Evolutionary conservation across 768 basidiomycete genomes (phyloP).

Genomic region (Naganishia kalamii): DNA sequence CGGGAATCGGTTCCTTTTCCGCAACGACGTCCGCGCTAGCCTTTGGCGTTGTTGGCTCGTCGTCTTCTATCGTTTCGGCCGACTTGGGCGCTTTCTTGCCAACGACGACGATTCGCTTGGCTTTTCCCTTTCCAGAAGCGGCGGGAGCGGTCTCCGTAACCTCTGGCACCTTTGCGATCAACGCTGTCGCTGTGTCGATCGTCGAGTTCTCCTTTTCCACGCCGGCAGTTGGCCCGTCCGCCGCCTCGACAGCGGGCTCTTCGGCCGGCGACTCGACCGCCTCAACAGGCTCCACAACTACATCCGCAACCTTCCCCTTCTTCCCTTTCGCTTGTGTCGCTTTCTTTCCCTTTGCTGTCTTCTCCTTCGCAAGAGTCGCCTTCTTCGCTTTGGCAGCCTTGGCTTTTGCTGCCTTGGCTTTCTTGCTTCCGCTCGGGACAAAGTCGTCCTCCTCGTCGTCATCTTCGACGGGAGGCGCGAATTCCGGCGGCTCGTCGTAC

Average conservation of each 20-base stretch:
- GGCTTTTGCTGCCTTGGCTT: constrained; percentile 7
- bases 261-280: neutral
- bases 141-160: neutral
- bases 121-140: neutral
- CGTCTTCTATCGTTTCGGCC: neutral
- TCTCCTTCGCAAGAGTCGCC: constrained; percentile 6
- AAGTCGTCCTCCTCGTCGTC: constrained; percentile 21
- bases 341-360: neutral
- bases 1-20: no score
- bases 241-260: neutral
- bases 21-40: no score
- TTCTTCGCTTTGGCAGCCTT: constrained; percentile 19
- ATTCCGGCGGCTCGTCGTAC: neutral
- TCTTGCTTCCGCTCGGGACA: constrained; percentile 5
- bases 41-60: no score
- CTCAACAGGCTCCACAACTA: neutral
- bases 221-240: neutral
- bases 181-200: neutral
- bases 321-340: constrained; percentile 9
- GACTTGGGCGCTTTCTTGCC: neutral
- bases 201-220: neutral
- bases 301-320: neutral
- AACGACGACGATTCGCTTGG: neutral
- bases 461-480: neutral
- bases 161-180: neutral